phyloP scores from a whole-genome alignment of 106 monocot species.

The Amphibolis antarctica region DNA sequence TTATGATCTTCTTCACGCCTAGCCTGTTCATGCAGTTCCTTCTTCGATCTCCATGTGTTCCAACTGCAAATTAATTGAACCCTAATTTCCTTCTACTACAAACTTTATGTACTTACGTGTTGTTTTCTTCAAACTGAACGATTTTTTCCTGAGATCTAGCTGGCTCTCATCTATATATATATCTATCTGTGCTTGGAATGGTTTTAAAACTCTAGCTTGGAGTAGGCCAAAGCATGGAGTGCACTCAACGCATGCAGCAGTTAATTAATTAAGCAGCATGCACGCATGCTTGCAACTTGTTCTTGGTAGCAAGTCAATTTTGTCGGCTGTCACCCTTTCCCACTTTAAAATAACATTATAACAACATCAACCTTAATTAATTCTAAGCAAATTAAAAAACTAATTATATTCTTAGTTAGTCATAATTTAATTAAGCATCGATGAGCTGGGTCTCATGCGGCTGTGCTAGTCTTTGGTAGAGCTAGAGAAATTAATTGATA shows the following conservation, averaged over 20 bases:
- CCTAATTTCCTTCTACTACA: too few species aligned
- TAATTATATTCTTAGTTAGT: too few species aligned
- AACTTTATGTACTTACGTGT: too few species aligned
- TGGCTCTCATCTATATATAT: too few species aligned
- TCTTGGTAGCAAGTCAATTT: conserved; percentile 30
- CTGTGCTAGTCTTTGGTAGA: background rate
- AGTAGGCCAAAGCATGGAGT: conserved; percentile 22
- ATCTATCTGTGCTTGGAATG: background rate
- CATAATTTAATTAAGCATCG: background rate
- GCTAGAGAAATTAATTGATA: too few species aligned
- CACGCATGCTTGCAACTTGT: conserved; percentile 27
- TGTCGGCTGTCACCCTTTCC: conserved; percentile 5
- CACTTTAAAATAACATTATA: too few species aligned
- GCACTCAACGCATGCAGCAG: conserved; percentile 38
- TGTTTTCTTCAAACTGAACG: background rate
- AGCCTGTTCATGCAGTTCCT: too few species aligned
- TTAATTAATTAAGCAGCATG: too few species aligned
- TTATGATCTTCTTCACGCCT: too few species aligned
- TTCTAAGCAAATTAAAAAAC: too few species aligned
- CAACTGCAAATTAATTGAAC: too few species aligned
- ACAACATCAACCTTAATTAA: background rate
- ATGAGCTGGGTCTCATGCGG: background rate
- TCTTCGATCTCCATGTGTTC: too few species aligned
- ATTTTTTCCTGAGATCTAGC: background rate
- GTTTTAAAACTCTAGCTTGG: background rate